Percentiles rank a stretch among this genome's conserved stretches.
These are phyloP conservation scores for Verticillium tricorpus DNA, from an alignment of 2,329 filamentous ascomycete genomes.

Conservation along the genomic window DNA sequence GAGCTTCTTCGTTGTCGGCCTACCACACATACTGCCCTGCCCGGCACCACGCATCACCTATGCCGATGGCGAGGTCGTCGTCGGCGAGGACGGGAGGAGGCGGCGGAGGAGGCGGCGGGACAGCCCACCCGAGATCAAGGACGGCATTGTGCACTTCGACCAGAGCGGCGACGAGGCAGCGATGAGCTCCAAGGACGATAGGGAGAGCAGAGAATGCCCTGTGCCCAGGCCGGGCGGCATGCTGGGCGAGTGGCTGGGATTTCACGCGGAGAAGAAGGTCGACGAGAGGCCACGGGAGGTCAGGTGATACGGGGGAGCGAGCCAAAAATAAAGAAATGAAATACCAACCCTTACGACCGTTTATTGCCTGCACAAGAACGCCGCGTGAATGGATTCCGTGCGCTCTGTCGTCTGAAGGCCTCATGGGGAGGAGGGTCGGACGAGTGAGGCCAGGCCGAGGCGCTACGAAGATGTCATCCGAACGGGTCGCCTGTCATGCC, in stretches of 20 bases:
- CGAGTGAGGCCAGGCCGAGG: background rate
- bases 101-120: slow-evolving; percentile 36
- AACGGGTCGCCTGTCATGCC: background rate
- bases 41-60: slow-evolving; percentile 73
- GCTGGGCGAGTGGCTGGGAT: slow-evolving; percentile 70
- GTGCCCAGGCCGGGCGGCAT: slow-evolving; percentile 85
- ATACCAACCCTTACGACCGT: background rate
- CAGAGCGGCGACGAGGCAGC: slow-evolving; percentile 25
- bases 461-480: background rate
- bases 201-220: slow-evolving; percentile 70
- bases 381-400: background rate
- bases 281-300: background rate
- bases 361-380: background rate
- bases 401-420: background rate
- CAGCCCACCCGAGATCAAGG: slow-evolving; percentile 32
- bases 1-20: slow-evolving; percentile 85
- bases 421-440: background rate
- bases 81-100: slow-evolving; percentile 40
- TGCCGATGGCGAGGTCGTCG: slow-evolving; percentile 60
- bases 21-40: slow-evolving; percentile 88
- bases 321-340: background rate
- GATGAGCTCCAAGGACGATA: slow-evolving; percentile 27
- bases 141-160: slow-evolving; percentile 45
- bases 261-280: slow-evolving; percentile 34
- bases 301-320: background rate